Evolutionary conservation across 2,329 filamentous ascomycete genomes (phyloP), one percentile per base, ranked within the genome.

Genomic region (Lasiodiplodia hormozganensis): DNA sequence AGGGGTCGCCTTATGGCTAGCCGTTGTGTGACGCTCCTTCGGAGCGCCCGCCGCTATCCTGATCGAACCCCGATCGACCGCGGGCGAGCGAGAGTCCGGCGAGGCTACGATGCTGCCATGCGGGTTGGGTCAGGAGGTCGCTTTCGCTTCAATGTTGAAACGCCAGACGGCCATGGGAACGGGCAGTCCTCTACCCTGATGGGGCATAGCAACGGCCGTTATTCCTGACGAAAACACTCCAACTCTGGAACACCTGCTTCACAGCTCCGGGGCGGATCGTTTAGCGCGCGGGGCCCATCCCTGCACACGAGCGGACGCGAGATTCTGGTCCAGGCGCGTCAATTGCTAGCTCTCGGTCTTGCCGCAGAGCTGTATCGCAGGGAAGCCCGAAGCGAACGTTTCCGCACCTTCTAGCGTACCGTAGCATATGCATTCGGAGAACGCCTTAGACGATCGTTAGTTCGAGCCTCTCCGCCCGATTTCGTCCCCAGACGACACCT

Each of bases 211-310:
- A 11, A 23, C 38, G 40, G 54, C 53, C 65, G 53, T 60, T 60
- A 38, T 52, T 60, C 65, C 43, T 40, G 53, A 67, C 43, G 65
- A 67, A 67, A 28, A 43, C 65, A 67, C 65, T 21, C n/a, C 54
- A 52, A 67, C 65, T 67, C 49, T 67, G 65, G 65, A 67, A 67
- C 65, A 67, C 34, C 56, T 60, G 25, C 65, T 60, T 67, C 54
- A 43, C 60, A 60, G 65, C 36, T 21, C 25, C 65, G 38, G 47
- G 21, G 31, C 65, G 53, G 53, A 36, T 58, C 65, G 43, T 67
- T 23, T 58, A 49, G 53, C 53, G 51, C 43, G 34, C 21, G 36
- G 31, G 28, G 16, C 25, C 52, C 38, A 67, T 67, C 54, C 64
- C 58, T 62, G 53, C 53, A 16, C 52, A 25, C 21, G 65, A 60